Conservation (phyloP, 2,329 filamentous ascomycete genomes). For the Venturia effusa region DNA sequence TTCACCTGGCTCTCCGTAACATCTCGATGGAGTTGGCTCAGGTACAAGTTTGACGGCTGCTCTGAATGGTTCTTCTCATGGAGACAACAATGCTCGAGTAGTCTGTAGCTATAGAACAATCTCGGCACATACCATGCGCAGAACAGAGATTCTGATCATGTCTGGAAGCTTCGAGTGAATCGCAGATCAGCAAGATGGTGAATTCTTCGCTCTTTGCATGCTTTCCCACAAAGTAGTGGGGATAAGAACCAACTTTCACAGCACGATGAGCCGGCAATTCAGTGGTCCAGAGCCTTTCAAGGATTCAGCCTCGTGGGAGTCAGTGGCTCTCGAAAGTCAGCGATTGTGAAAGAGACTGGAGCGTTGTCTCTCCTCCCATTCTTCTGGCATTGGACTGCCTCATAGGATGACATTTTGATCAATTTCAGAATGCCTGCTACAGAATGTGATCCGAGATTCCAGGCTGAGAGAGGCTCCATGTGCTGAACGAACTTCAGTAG, state of each 20-base stretch:
- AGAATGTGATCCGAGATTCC: background rate
- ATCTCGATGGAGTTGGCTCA: background rate
- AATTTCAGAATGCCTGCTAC: background rate
- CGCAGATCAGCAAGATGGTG: background rate
- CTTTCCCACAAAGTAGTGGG: background rate
- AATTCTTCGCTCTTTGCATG: background rate
- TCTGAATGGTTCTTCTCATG: background rate
- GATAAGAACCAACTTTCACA: background rate
- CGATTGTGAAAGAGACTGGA: background rate
- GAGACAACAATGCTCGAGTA: background rate
- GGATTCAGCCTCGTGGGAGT: background rate
- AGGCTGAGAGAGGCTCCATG: background rate
- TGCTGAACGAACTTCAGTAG: background rate
- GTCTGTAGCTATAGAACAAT: background rate
- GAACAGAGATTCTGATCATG: background rate
- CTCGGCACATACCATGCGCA: background rate
- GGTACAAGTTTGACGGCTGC: background rate
- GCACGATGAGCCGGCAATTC: background rate
- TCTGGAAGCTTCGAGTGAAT: background rate
- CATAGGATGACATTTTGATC: too few species aligned
- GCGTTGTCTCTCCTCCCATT: too few species aligned
- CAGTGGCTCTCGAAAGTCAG: background rate
- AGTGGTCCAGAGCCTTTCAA: background rate
- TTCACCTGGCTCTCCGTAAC: background rate
- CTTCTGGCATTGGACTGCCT: too few species aligned